A percentile compares a stretch with the other conserved stretches of the same genome.
phyloP scores from a whole-genome alignment of 164 flowering plant genomes.

The Berberis thunbergii region DNA sequence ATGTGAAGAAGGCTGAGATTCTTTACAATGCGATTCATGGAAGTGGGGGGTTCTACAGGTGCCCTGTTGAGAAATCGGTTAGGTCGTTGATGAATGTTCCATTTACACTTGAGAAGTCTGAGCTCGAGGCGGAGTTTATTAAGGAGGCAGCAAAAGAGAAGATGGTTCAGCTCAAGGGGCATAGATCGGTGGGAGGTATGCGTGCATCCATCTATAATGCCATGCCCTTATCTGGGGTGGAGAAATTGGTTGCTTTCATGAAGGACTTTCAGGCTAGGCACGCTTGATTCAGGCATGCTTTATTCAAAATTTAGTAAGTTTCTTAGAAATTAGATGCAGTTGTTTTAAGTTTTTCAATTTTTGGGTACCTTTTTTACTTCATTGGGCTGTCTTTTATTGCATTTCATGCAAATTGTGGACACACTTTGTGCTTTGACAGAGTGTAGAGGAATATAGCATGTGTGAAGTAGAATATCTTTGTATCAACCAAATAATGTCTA shows the following conservation, averaged over 20 bases:
- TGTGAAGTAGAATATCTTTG: no score
- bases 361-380: no score
- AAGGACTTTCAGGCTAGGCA: constrained; percentile 85
- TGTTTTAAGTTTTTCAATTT: no score
- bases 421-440: no score
- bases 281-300: constrained; percentile 16
- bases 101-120: constrained; percentile 78
- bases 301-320: neutral
- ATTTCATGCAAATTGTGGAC: no score
- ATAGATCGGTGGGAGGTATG: constrained; percentile 94
- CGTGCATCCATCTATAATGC: constrained; percentile 98
- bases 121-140: constrained; percentile 75
- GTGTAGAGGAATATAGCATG: no score
- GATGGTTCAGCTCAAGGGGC: constrained; percentile 97
- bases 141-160: constrained; percentile 82
- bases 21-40: constrained; percentile 69
- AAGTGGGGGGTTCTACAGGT: constrained; percentile 77
- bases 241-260: constrained; percentile 94
- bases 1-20: constrained; percentile 58
- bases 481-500: no score
- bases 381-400: no score
- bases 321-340: neutral
- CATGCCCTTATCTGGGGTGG: constrained; percentile 91
- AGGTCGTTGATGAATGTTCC: constrained; percentile 98
- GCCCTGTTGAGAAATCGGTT: constrained; percentile 90